Percentiles rank a stretch among this genome's conserved stretches.
Evolutionary conservation across 176 grass and related monocot species (phyloP).

Genomic region (Poa pratensis): DNA sequence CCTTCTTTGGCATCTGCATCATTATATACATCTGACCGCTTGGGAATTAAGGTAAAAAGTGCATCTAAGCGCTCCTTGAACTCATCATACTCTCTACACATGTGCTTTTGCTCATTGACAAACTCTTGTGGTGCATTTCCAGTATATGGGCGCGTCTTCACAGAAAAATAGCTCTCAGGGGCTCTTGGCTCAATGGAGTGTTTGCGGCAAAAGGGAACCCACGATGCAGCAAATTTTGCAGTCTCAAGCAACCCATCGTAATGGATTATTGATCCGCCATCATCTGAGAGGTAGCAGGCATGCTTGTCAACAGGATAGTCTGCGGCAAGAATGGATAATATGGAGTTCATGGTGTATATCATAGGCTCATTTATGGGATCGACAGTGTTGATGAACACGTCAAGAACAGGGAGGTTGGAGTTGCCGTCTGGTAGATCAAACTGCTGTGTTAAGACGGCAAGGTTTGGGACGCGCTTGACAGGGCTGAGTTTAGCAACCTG

Average conservation of each 20-base stretch:
- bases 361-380: constrained; percentile 58
- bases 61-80: constrained; percentile 45
- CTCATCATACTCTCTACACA: constrained; percentile 52
- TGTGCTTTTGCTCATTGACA: constrained; percentile 19
- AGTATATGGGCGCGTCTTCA: constrained; percentile 41
- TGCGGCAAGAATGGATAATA: constrained; percentile 55
- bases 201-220: constrained; percentile 64
- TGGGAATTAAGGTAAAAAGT: constrained; percentile 42
- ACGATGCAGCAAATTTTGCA: constrained; percentile 43
- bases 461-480: constrained; percentile 39
- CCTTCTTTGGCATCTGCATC: constrained; percentile 37
- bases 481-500: constrained; percentile 52
- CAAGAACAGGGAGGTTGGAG: constrained; percentile 46
- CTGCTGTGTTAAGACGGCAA: constrained; percentile 41
- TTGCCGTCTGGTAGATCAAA: constrained; percentile 53
- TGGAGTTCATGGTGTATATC: constrained; percentile 58
- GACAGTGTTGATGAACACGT: constrained; percentile 57
- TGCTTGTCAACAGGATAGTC: constrained; percentile 60
- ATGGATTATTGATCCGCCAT: constrained; percentile 53
- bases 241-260: constrained; percentile 57
- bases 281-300: constrained; percentile 59
- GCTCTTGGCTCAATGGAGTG: constrained; percentile 57
- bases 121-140: constrained; percentile 52
- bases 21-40: constrained; percentile 35
- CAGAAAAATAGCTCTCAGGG: constrained; percentile 54